Conservation (phyloP, 371 early-diverging fungal species). For the Mucor ambiguus region DNA sequence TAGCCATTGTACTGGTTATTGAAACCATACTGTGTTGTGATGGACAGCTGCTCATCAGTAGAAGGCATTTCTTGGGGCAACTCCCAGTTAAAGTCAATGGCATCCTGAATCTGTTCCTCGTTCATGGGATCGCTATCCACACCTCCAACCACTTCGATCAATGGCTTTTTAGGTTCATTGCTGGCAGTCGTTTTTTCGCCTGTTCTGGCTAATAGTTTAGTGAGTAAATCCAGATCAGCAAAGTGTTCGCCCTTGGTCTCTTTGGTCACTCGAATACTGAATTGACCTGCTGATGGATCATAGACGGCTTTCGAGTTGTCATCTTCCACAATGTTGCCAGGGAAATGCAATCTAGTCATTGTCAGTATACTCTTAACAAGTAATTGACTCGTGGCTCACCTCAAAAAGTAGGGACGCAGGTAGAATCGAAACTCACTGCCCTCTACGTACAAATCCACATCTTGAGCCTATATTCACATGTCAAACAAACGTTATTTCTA, state of each 20-base stretch:
- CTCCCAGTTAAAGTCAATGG: conserved; percentile 85
- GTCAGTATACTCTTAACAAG: background rate
- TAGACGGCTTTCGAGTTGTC: conserved; percentile 81
- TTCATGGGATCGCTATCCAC: conserved; percentile 23
- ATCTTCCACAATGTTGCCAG: conserved; percentile 84
- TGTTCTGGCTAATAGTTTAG: conserved; percentile 75
- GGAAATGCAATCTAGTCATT: conserved; percentile 75
- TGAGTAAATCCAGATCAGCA: conserved; percentile 85
- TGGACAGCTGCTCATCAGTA: conserved; percentile 27
- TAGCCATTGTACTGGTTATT: conserved; percentile 82
- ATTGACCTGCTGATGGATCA: conserved; percentile 78
- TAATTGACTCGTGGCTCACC: conserved; percentile 42
- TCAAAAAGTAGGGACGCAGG: conserved; percentile 80
- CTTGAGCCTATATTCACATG: conserved; percentile 62
- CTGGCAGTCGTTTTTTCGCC: conserved; percentile 43
- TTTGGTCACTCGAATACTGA: conserved; percentile 80
- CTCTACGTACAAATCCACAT: conserved; percentile 80
- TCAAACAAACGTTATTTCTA: background rate
- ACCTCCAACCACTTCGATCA: conserved; percentile 71
- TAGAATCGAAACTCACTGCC: conserved; percentile 80
- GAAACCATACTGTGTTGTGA: conserved; percentile 74
- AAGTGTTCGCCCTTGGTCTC: conserved; percentile 80
- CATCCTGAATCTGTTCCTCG: conserved; percentile 30
- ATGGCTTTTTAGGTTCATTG: conserved; percentile 43
- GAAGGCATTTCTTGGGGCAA: conserved; percentile 72